A percentile compares a stretch with the other conserved stretches of the same genome.
Conservation (phyloP, 2,329 filamentous ascomycete species). For the Xylariaceae sp. region DNA sequence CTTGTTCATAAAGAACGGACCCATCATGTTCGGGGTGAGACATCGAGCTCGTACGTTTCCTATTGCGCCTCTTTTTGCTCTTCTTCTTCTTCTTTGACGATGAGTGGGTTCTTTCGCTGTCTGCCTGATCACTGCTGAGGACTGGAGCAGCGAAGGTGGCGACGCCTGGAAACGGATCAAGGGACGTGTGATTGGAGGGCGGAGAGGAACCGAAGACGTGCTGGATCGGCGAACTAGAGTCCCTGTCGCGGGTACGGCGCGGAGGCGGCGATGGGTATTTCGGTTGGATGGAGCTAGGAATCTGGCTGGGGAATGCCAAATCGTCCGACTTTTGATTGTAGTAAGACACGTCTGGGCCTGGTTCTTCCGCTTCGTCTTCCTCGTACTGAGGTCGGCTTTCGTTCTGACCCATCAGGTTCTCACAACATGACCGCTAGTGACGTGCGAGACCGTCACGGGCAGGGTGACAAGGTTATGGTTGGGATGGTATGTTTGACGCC, state of each 20-base stretch:
- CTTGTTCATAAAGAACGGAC: background rate
- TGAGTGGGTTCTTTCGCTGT: no score
- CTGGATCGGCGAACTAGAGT: slow-evolving; percentile 6
- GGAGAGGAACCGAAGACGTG: background rate
- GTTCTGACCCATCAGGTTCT: slow-evolving; percentile 10
- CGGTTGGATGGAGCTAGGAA: slow-evolving; percentile 4
- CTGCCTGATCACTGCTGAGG: no score
- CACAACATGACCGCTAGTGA: slow-evolving; percentile 13
- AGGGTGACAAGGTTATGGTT: background rate
- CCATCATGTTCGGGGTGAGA: slow-evolving; percentile 1
- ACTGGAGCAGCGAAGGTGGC: no score
- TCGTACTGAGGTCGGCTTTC: slow-evolving; percentile 8
- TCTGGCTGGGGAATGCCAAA: slow-evolving; percentile 12
- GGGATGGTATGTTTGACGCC: no score
- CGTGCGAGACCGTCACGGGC: slow-evolving; percentile 1
- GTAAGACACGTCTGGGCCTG: background rate
- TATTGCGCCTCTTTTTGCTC: slow-evolving; percentile 31
- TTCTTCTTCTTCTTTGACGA: no score
- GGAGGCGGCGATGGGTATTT: background rate
- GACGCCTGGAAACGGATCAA: no score
- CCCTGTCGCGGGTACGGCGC: background rate
- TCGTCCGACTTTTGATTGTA: background rate
- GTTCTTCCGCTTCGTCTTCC: background rate
- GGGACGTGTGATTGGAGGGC: background rate
- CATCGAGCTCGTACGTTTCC: slow-evolving; percentile 26